Conservation (phyloP, 106 monocot species). For the Hemerocallis citrina region DNA sequence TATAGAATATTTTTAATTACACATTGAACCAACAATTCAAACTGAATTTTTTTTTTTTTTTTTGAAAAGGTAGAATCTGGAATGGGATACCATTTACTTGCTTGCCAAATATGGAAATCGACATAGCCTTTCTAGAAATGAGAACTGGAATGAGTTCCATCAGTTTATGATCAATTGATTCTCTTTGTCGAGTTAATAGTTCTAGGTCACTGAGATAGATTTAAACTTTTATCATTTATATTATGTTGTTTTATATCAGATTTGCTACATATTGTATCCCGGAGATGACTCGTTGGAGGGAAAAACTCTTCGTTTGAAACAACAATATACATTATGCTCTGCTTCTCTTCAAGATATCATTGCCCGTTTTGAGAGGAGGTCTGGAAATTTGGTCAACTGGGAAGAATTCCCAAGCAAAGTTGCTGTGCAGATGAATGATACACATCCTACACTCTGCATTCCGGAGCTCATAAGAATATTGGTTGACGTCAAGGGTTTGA, state of each 20-base stretch:
- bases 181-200: neutral
- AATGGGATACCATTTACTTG: too few species aligned
- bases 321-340: conserved; percentile 95
- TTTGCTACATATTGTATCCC: conserved; percentile 91
- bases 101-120: too few species aligned
- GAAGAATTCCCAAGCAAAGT: conserved; percentile 86
- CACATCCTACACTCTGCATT: conserved; percentile 97
- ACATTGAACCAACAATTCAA: too few species aligned
- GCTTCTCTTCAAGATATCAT: conserved; percentile 98
- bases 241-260: conserved; percentile 25
- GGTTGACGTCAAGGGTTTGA: conserved; percentile 78
- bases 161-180: neutral
- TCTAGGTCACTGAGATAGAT: neutral
- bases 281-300: conserved; percentile 93
- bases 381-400: conserved; percentile 67
- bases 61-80: too few species aligned
- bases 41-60: too few species aligned
- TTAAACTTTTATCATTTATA: neutral
- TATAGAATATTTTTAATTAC: too few species aligned
- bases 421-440: conserved; percentile 99
- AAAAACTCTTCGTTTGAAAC: conserved; percentile 92
- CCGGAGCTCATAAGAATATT: conserved; percentile 92
- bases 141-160: neutral
- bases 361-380: conserved; percentile 86
- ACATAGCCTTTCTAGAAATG: neutral